Evolutionary conservation across 106 monocot genomes (phyloP).

Genomic region (Allium fistulosum): DNA sequence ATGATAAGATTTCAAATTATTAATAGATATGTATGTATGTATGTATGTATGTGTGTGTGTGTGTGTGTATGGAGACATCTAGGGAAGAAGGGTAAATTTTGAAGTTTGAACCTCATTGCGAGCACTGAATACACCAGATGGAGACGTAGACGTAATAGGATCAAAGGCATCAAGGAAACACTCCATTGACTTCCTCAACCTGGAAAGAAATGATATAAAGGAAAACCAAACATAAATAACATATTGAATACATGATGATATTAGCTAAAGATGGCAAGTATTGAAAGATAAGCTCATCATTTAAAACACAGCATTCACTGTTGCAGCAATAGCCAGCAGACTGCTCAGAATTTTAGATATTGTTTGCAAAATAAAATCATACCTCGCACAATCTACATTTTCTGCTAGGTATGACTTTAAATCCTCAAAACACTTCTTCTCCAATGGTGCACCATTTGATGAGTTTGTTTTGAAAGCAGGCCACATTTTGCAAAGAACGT

Average conservation of each 20-base stretch:
- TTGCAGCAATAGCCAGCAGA: too few species aligned
- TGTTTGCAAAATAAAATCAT: conserved; percentile 7
- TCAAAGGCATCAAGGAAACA: conserved; percentile 75
- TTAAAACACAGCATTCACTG: too few species aligned
- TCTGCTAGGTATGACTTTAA: conserved; percentile 63
- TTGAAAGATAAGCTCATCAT: too few species aligned
- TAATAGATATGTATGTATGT: too few species aligned
- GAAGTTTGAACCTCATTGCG: conserved; percentile 49
- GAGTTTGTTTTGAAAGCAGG: conserved; percentile 24
- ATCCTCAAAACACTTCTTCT: conserved; percentile 76
- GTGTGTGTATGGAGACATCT: too few species aligned
- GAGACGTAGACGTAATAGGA: conserved; percentile 47
- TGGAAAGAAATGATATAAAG: conserved; percentile 16
- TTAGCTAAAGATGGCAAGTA: too few species aligned
- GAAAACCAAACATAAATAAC: too few species aligned
- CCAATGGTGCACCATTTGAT: conserved; percentile 37
- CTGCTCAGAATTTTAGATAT: not conserved
- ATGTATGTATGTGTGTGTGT: too few species aligned
- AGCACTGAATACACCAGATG: conserved; percentile 64
- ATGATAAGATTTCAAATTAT: not conserved
- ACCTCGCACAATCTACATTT: conserved; percentile 85
- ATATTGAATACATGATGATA: too few species aligned
- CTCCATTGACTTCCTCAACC: conserved; percentile 88
- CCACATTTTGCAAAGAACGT: conserved; percentile 69
- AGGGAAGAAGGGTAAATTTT: not conserved